Conservation (phyloP, 2,329 filamentous ascomycete genomes). For the Talaromyces sp. region DNA sequence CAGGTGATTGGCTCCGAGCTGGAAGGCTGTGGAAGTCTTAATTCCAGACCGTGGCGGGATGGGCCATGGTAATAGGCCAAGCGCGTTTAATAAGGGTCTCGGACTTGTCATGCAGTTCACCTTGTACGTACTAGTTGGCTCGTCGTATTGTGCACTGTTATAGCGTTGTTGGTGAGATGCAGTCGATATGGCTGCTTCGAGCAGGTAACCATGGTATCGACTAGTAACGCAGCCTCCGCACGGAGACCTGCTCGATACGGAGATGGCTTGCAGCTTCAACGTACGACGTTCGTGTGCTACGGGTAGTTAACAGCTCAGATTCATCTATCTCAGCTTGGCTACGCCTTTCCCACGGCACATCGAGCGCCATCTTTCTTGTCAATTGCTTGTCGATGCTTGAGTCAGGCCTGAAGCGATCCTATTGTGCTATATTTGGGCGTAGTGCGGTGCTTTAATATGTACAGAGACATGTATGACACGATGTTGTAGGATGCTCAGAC, state of each 20-base stretch:
- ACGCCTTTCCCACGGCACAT: background rate
- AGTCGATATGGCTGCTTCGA: background rate
- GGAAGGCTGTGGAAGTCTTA: background rate
- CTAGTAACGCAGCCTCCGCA: background rate
- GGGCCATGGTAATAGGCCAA: background rate
- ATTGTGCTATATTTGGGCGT: background rate
- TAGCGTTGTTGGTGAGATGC: background rate
- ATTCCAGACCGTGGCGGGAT: background rate
- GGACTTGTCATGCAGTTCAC: background rate
- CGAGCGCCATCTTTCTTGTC: background rate
- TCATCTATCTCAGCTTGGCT: constrained; percentile 1
- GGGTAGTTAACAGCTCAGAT: background rate
- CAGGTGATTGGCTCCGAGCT: background rate
- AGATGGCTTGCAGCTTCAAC: background rate
- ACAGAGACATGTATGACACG: background rate
- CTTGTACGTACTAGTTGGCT: background rate
- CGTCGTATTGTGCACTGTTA: background rate
- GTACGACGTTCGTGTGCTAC: no score
- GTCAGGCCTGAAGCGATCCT: background rate
- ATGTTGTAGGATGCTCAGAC: no score
- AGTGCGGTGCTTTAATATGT: background rate
- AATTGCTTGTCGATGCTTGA: constrained; percentile 4
- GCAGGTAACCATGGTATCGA: background rate
- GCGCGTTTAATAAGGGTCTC: background rate
- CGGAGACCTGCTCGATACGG: background rate